A percentile compares a stretch with the other conserved stretches of the same genome.
phyloP scores from a whole-genome alignment of 129 eudicot species.

The Tagetes erecta region DNA sequence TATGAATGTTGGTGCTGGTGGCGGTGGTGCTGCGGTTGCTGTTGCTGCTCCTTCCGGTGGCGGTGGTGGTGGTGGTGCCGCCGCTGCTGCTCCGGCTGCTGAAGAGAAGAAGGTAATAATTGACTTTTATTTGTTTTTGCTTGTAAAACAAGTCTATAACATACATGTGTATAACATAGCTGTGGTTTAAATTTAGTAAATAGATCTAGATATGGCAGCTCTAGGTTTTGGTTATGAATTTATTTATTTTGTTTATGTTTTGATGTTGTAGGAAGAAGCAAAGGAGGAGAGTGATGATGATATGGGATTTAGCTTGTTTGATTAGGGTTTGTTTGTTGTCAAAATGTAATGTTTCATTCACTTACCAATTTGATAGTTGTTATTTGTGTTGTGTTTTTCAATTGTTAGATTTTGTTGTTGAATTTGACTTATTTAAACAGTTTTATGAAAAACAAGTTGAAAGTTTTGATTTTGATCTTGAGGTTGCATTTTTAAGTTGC shows the following conservation, averaged over 20 bases:
- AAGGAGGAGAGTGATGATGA: slow-evolving; percentile 82
- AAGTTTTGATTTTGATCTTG: slow-evolving; percentile 20
- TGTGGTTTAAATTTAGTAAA: no score
- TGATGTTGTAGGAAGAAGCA: slow-evolving; percentile 45
- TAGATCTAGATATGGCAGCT: background rate
- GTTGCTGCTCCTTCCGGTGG: slow-evolving; percentile 52
- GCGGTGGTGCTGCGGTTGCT: slow-evolving; percentile 52
- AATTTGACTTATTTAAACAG: slow-evolving; percentile 11
- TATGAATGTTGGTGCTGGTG: slow-evolving; percentile 62
- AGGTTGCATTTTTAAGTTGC: background rate
- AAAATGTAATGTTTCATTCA: slow-evolving; percentile 27
- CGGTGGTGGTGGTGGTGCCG: slow-evolving; percentile 45
- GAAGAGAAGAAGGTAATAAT: slow-evolving; percentile 66
- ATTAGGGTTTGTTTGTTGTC: slow-evolving; percentile 30
- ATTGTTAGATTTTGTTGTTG: slow-evolving; percentile 14
- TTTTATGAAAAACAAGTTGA: slow-evolving; percentile 1
- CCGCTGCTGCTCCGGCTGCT: slow-evolving; percentile 47
- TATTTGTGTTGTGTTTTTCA: slow-evolving; percentile 15
- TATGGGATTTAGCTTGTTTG: slow-evolving; percentile 74
- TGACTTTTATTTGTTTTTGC: background rate
- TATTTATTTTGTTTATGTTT: background rate
- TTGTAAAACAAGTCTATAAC: background rate
- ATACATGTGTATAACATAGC: background rate
- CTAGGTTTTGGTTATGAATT: background rate
- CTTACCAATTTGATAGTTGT: slow-evolving; percentile 17